Evolutionary conservation across 2,329 filamentous ascomycete species (phyloP).

Genomic region (Boeremia lycopersici): DNA sequence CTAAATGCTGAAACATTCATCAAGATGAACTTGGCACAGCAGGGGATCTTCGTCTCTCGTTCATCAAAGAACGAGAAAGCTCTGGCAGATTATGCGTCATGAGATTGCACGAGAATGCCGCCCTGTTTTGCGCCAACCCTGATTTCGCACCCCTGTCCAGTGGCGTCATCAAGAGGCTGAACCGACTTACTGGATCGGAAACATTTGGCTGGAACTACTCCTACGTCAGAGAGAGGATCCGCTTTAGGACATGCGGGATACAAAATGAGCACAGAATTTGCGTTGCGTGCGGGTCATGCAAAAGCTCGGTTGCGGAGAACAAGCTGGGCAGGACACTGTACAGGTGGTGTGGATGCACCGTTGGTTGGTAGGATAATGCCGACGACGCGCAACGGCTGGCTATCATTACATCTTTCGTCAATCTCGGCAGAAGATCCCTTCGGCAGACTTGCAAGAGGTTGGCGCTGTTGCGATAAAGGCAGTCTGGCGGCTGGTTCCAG

Average conservation of each 20-base stretch:
- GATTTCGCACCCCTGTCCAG: conserved; percentile 11
- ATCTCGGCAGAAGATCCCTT: conserved; percentile 7
- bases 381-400: conserved; percentile 16
- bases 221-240: conserved; percentile 10
- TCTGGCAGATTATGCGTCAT: conserved; percentile 4
- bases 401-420: conserved; percentile 10
- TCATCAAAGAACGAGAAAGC: neutral
- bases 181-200: conserved; percentile 2
- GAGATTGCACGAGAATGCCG: conserved; percentile 10
- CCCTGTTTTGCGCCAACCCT: conserved; percentile 15
- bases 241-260: conserved; percentile 7
- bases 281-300: conserved; percentile 4
- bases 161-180: conserved; percentile 10
- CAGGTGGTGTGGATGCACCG: conserved; percentile 1
- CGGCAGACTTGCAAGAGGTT: conserved; percentile 12
- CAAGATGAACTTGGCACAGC: conserved; percentile 1
- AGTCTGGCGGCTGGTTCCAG: conserved; percentile 7
- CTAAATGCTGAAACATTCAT: neutral
- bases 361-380: conserved; percentile 10
- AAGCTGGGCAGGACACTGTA: neutral
- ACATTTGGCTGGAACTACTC: conserved; percentile 1
- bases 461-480: neutral
- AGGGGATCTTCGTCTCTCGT: neutral
- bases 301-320: conserved; percentile 9
- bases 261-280: conserved; percentile 4